Percentiles rank a stretch among this genome's conserved stretches.
phyloP scores from a whole-genome alignment of 169 alveolate species.

The Plasmodium vinckei region DNA sequence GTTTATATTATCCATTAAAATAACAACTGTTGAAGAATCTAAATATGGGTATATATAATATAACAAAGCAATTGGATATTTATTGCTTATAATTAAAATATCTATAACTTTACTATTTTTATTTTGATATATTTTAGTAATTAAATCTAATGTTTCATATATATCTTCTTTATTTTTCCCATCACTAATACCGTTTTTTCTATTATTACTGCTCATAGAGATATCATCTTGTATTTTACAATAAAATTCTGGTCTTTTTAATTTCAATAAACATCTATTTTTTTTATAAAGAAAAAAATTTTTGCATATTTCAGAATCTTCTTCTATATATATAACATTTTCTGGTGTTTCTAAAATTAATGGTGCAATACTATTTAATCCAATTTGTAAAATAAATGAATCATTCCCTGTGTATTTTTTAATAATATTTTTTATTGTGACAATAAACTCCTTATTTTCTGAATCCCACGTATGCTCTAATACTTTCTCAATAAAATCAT shows the following conservation, averaged over 20 bases:
- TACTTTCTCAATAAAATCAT: slow-evolving; percentile 14
- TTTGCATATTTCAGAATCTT: slow-evolving; percentile 41
- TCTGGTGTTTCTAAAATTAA: slow-evolving; percentile 31
- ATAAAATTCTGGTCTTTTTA: slow-evolving; percentile 47
- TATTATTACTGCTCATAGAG: not conserved
- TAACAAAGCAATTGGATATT: slow-evolving; percentile 56
- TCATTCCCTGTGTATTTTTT: slow-evolving; percentile 30
- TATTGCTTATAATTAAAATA: slow-evolving; percentile 36
- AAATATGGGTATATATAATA: slow-evolving; percentile 57
- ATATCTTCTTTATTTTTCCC: slow-evolving; percentile 1
- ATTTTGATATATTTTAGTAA: slow-evolving; percentile 51
- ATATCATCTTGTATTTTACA: slow-evolving; percentile 13
- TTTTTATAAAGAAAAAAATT: slow-evolving; percentile 41
- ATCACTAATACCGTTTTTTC: not conserved
- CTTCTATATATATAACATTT: slow-evolving; percentile 58
- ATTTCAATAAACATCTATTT: slow-evolving; percentile 34
- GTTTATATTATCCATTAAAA: slow-evolving; percentile 65
- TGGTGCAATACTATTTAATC: slow-evolving; percentile 59
- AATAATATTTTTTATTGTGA: slow-evolving; percentile 24
- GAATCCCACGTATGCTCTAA: slow-evolving; percentile 55
- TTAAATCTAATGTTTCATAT: slow-evolving; percentile 45
- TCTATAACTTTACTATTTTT: slow-evolving; percentile 53
- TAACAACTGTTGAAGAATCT: slow-evolving; percentile 59
- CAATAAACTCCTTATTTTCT: slow-evolving; percentile 50
- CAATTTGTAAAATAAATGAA: slow-evolving; percentile 50